phyloP scores from a whole-genome alignment of 768 basidiomycete species.

The Inosperma sp. region DNA sequence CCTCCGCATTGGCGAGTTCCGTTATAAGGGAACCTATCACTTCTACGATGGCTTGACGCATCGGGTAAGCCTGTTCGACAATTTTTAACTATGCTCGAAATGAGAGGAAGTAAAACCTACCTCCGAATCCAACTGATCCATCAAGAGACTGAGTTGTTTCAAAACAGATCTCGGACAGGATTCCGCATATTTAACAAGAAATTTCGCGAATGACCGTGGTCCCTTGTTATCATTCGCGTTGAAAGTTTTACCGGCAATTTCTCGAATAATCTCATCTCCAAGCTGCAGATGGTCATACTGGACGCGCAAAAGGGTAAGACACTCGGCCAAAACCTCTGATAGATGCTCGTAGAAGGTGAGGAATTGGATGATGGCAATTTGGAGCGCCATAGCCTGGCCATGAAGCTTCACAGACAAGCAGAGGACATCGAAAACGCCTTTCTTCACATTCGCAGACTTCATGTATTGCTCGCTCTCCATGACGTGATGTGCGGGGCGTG shows the following conservation, averaged over 20 bases:
- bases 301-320: constrained; percentile 69
- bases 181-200: constrained; percentile 79
- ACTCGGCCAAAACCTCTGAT: constrained; percentile 91
- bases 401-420: constrained; percentile 92
- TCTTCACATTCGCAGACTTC: constrained; percentile 68
- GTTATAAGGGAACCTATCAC: constrained; percentile 80
- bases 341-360: constrained; percentile 94
- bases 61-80: constrained; percentile 74
- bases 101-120: constrained; percentile 35
- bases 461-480: constrained; percentile 85
- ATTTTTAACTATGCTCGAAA: background rate
- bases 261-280: constrained; percentile 86
- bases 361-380: constrained; percentile 86
- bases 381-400: constrained; percentile 75
- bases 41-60: constrained; percentile 93
- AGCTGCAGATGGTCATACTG: constrained; percentile 88
- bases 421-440: constrained; percentile 81
- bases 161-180: constrained; percentile 72
- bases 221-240: constrained; percentile 81
- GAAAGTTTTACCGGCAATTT: constrained; percentile 77
- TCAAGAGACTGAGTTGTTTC: constrained; percentile 84
- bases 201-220: constrained; percentile 78
- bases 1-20: constrained; percentile 61
- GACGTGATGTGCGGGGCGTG: constrained; percentile 82
- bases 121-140: constrained; percentile 88